Base-by-base conservation (phyloP, 2,329 filamentous ascomycete species). In the Geoglossum cookeanum region DNA sequence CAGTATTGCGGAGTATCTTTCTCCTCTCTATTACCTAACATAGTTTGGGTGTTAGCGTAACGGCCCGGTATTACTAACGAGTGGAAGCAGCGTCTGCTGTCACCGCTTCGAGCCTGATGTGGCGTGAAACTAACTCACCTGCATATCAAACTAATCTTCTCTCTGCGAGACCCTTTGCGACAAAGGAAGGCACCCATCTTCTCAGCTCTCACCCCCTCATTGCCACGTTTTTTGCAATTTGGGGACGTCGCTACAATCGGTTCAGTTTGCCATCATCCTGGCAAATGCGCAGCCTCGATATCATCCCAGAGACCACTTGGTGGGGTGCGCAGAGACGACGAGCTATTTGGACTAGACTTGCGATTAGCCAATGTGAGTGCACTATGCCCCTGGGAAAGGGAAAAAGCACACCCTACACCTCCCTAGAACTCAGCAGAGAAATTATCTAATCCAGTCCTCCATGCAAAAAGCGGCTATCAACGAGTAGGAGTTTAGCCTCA, bases 81-180 rank as follows among this genome's bases (percentile, higher is more conserved):
- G 22, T 22, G 22, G 22, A 22, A 22, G 22, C 22, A 22, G 22
- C 22, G 22, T 22, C 22, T 22, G 22, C 22, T 22, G 22, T 22
- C 22, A 15, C 13, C 9, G n/a, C 13, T 42, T 42, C n/a, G 39
- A 11, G 39, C 39, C 13, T 15, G 13, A 42, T 53, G 49, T 53
- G 49, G 49, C 49, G 49, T 37, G 32, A 53, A 53, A 53, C 30
- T 37, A 32, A 15, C 49, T 53, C 49, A 53, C 13, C 49, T 53
- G 49, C 48, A 52, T 52, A 33, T 33, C 27, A 33, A 30, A n/a
- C 32, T 52, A 33, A 32, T 29, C 13, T 32, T 9, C 17, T 9
- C 15, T 15, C n/a, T 6, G 33, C 13, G 29, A 27, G 8, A n/a
- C 22, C n/a, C 13, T 32, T 29, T 7, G 7, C 15, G n/a, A 49